Evolutionary conservation across 352 stramenopile species (phyloP), one percentile per base, ranked within the genome.

Genomic region (Phytopythium mirpurense): DNA sequence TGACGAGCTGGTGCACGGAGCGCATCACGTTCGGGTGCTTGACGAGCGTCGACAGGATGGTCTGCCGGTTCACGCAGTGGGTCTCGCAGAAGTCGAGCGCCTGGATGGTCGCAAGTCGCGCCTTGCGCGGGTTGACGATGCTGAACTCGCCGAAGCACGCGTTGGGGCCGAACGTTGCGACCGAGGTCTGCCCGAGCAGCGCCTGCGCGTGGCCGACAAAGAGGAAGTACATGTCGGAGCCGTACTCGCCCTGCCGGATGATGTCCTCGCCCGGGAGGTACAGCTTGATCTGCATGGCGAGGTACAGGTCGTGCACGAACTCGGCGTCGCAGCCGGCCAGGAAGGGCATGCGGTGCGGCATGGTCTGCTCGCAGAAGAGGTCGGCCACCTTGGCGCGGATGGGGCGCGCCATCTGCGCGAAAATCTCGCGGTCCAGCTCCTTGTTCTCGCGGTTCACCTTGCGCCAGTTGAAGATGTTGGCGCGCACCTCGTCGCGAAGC

Each of bases 121-220:
- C 74, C 27, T 83, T 85, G 14, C 55, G 62, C 2, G 78, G 78
- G 55, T 90, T 90, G 42, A 88, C 66, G 37, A 93, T 87, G 18
- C 74, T 83, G 59, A 90, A 90, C 59, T 93, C 83, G 3, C 79
- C 82, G 65, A 93, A 93, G 60, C 74, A 88, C 24, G 81, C 75
- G 46, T 83, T 90, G 0, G 79, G 76, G 0, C 79, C 78, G 18
- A 93, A 68, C 18, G 78, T 63, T 9, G 82, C 79, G 11, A 93
- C 72, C 34, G 83, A 76, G 0, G 64, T 73, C 50, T 82, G 60
- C n/a, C 70, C 78, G 2, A 90, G 54, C 40, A 90, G 67, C 10
- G 88, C 82, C 51, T 90, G 78, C 1, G 85, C 82, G 43, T 90
- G 78, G 10, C 82, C 82, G 3, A 75, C 74, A 55, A 89, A 88